Evolutionary conservation across 1,284 basidiomycete species (phyloP), one percentile per base, ranked within the genome.

Genomic region (Xanthoconium separans): DNA sequence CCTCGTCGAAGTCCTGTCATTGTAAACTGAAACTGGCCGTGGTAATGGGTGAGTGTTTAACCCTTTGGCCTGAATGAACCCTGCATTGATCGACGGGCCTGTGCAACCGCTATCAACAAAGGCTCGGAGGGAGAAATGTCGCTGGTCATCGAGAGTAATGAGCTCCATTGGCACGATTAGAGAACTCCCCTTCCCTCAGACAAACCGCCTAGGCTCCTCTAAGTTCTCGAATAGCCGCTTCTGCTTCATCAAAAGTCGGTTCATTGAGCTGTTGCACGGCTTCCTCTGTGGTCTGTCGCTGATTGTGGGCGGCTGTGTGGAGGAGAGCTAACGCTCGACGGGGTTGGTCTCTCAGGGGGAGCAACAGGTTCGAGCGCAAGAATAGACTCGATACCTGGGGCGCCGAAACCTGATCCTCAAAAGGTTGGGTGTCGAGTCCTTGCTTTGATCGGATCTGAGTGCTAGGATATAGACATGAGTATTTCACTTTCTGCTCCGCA

Each of bases 341-440:
- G 74, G 50, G 78, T 79, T 75, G 87, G 83, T 36, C 76, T 71
- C 64, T 89, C 86, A 15, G 95, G 81, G 6, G 93, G 93, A 18
- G 77, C 87, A 47, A 95, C 83, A 55, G 82, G 84, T 56, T 89
- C 88, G 22, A 80, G 54, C 24, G 63, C 56, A 30, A 60, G 8
- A 7, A 58, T 12, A 20, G 55, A 49, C 6, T 37, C 1, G 18
- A 3, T 33, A 47, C 62, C 60, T 11, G 61, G 41, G 3, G 15
- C 44, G 33, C 66, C 66, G 58, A 65, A 70, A 42, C 60, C 60
- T 29, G 64, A 62, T 22, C 70, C 71, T 34, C 77, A 68, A 10
- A 27, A 33, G 41, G 36, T 24, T 24, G 24, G 24, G 6, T 24
- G 24, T 24, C 24, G 24, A 24, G 24, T 24, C 24, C 24, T 24